These are phyloP conservation scores for Eucalyptus sp. DNA, from an alignment of 345 rosid species.

Conservation along the genomic window DNA sequence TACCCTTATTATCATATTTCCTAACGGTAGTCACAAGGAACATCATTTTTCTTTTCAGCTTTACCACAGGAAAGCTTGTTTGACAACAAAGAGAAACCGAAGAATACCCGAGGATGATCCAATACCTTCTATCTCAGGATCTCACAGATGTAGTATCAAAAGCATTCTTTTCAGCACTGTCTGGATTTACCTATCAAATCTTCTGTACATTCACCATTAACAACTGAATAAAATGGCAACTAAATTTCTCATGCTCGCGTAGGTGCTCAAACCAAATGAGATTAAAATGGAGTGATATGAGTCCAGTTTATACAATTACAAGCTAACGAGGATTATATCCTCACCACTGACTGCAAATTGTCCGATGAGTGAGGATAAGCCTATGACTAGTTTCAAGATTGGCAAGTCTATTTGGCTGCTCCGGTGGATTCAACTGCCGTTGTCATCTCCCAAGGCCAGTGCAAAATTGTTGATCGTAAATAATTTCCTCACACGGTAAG, in stretches of 20 bases:
- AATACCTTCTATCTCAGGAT: background rate
- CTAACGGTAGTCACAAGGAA: background rate
- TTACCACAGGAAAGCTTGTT: background rate
- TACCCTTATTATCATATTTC: no score
- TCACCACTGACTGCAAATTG: background rate
- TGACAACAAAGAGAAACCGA: background rate
- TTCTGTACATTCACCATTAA: background rate
- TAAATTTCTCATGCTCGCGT: background rate
- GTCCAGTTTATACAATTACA: background rate
- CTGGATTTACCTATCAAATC: background rate
- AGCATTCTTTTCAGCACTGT: background rate
- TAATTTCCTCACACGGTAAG: constrained; percentile 46
- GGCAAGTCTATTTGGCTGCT: background rate
- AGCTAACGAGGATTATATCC: background rate
- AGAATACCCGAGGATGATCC: background rate
- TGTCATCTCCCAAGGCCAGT: background rate
- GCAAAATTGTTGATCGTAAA: background rate
- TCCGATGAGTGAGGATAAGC: background rate
- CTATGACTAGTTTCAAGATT: background rate
- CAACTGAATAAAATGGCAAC: background rate
- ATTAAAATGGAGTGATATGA: background rate
- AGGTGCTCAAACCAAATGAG: background rate
- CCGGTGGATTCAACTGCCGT: background rate
- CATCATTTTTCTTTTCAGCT: background rate
- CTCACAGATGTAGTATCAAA: background rate